Base-by-base conservation (phyloP, 2,329 filamentous ascomycete species). In the Penicillium psychrosexuale region DNA sequence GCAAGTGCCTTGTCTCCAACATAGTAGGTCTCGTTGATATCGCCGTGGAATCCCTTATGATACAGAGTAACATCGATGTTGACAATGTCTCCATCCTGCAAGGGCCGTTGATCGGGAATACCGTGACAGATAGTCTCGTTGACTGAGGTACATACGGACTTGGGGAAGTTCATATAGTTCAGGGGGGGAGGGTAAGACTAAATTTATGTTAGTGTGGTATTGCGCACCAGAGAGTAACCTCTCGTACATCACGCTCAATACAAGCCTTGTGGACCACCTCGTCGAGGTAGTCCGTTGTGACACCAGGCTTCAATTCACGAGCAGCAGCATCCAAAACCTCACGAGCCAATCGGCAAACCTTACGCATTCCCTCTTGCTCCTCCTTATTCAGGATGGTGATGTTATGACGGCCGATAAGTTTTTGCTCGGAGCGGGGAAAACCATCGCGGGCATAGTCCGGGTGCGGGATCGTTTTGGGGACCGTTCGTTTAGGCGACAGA, bases 71-170 rank as follows among this genome's bases (percentile, higher is more conserved):
- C 90, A 66, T 99, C 94, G 62, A 99, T 91, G 77, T 99, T 99
- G 69, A 99, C 78, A 62, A 99, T 97, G 68, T 99, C 94, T 59
- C 94, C 94, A 64, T 99, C 93, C 60, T 91, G 77, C 1, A 99
- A 82, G 8, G 89, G 81, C 52, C 94, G 85, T 72, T 96, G 86
- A 69, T 99, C 94, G 15, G 94, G 94, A 61, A 99, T 99, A 50
- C 94, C 94, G 80, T 99, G 94, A 79, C 94, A 99, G 73, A 99
- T 97, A 61, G 96, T 89, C 76, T 99, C 94, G 79, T 99, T 99
- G 47, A 90, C 78, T 3, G 93, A 97, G 3, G 93, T 97, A 77
- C 94, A 99, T 59, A 97, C 90, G 0, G 94, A 99, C 78, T 99
- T 99, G 62, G 94, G 94, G 77, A 97, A 99, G 74, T 92, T 82